phyloP scores from a whole-genome alignment of 768 basidiomycete species.

The Phylloporus scabripes region DNA sequence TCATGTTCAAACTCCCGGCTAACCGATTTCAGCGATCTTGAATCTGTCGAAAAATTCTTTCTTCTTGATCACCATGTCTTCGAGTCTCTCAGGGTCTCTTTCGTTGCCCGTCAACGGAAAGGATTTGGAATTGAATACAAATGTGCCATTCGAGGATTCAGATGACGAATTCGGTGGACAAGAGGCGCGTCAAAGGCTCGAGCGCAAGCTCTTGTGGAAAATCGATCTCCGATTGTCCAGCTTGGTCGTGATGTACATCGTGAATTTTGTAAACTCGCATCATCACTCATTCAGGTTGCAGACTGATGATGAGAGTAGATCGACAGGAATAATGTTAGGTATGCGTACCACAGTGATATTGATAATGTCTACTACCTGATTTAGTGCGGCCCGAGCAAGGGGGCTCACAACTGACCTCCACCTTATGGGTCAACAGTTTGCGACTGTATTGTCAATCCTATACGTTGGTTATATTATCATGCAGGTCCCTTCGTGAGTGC shows the following conservation, averaged over 20 bases:
- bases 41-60: not conserved
- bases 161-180: slow-evolving; percentile 47
- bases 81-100: not conserved
- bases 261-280: slow-evolving; percentile 30
- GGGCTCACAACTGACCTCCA: slow-evolving; percentile 63
- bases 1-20: not conserved
- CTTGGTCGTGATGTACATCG: slow-evolving; percentile 37
- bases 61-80: slow-evolving; percentile 11
- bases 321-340: slow-evolving; percentile 68
- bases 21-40: not conserved
- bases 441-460: slow-evolving; percentile 62
- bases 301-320: slow-evolving; percentile 35
- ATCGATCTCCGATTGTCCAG: slow-evolving; percentile 54
- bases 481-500: slow-evolving; percentile 37
- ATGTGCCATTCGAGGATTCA: not conserved
- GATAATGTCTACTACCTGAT: not conserved
- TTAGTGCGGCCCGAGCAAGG: slow-evolving; percentile 60
- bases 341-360: slow-evolving; percentile 12
- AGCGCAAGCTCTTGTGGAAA: slow-evolving; percentile 50
- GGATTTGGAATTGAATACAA: not conserved
- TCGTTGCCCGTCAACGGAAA: slow-evolving; percentile 6
- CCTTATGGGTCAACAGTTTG: slow-evolving; percentile 56
- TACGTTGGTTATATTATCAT: slow-evolving; percentile 52
- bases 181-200: slow-evolving; percentile 42
- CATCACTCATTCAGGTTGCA: not conserved